Conservation (phyloP, 2,329 filamentous ascomycete species). For the Chalaropsis ovoidea region DNA sequence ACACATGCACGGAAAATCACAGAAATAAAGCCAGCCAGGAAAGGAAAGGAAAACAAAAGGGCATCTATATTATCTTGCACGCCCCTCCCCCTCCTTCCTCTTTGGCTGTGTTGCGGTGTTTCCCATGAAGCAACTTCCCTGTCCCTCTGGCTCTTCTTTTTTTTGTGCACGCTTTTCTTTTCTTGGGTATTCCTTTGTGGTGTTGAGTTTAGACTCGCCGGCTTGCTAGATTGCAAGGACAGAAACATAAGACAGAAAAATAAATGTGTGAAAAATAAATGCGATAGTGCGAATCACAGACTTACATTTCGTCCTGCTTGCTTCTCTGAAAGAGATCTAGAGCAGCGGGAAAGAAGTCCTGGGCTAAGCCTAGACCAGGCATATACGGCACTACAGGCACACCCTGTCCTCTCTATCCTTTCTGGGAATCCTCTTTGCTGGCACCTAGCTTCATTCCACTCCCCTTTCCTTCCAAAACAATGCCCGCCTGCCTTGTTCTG, state of each 20-base stretch:
- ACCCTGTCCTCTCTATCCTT: slow-evolving; percentile 2
- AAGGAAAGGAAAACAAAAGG: background rate
- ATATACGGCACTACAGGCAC: background rate
- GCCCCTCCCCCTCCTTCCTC: background rate
- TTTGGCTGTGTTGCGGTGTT: background rate
- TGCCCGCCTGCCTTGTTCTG: background rate
- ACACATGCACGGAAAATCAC: slow-evolving; percentile 5
- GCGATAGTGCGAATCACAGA: background rate
- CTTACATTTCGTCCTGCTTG: background rate
- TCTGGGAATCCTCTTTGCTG: background rate
- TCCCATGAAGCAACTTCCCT: slow-evolving; percentile 1
- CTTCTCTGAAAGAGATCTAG: background rate
- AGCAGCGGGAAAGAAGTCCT: background rate
- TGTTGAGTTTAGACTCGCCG: no score
- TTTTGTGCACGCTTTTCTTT: background rate
- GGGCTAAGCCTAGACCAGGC: background rate
- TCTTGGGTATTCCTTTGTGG: background rate
- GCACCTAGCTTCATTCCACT: background rate
- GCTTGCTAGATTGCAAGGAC: no score
- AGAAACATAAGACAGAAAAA: no score
- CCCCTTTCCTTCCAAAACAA: background rate
- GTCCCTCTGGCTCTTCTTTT: background rate
- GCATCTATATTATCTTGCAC: background rate
- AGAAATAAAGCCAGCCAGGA: background rate
- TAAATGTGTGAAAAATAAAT: no score